These are phyloP conservation scores for Ochetophila trinervis DNA, from an alignment of 306 rosid species.

Conservation along the genomic window DNA sequence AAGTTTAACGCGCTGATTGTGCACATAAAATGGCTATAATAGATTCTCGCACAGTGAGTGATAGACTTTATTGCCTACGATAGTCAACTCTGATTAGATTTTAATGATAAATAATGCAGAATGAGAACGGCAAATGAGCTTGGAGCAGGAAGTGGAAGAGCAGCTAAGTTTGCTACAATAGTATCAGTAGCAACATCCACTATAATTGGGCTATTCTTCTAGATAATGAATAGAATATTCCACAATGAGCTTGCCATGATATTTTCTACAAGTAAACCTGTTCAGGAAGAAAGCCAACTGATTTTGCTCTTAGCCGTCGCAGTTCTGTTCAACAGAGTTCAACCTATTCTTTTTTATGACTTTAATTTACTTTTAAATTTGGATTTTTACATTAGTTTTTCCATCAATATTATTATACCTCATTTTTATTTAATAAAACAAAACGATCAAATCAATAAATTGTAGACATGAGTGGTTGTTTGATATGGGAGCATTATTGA, in stretches of 20 bases:
- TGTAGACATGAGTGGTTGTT: neutral
- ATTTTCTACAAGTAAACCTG: slow-evolving; percentile 48
- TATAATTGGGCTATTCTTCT: slow-evolving; percentile 42
- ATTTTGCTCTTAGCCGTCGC: slow-evolving; percentile 46
- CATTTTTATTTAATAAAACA: too few species aligned
- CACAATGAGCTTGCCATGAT: slow-evolving; percentile 40
- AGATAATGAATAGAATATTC: slow-evolving; percentile 36
- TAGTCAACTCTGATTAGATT: too few species aligned
- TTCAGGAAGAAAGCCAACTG: slow-evolving; percentile 40
- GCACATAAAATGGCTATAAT: too few species aligned
- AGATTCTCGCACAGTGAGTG: too few species aligned
- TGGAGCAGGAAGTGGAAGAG: slow-evolving; percentile 65
- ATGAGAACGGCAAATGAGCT: slow-evolving; percentile 73
- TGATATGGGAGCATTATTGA: too few species aligned
- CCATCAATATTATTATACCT: too few species aligned
- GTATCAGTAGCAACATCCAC: slow-evolving; percentile 49
- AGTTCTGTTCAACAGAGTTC: slow-evolving; percentile 64
- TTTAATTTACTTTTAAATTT: neutral
- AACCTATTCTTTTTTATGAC: slow-evolving; percentile 62
- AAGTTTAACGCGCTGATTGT: too few species aligned
- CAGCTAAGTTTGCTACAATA: slow-evolving; percentile 54
- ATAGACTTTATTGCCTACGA: too few species aligned
- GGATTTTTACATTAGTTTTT: neutral
- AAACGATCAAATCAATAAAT: too few species aligned
- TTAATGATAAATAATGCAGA: slow-evolving; percentile 20